Evolutionary conservation across 345 rosid genomes (phyloP), one percentile per base, ranked within the genome.

Genomic region (Acer saccharum): DNA sequence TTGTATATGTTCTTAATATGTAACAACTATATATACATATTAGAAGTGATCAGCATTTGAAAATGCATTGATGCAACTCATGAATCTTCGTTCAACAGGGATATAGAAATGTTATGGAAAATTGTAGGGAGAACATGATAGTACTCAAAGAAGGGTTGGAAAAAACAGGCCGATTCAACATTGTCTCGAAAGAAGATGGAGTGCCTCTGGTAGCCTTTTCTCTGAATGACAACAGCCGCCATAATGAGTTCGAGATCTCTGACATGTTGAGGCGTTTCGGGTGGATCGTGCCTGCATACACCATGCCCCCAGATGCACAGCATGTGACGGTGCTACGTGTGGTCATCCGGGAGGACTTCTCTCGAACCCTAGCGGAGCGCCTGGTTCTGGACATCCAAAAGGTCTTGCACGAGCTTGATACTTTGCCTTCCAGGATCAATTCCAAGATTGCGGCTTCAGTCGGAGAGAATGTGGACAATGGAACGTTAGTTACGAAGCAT

Each of bases 141-240:
- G 88, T 88, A 32, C 83, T 93, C 18, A 93, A 82, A 69, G 50
- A 91, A 84, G 95, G 97, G 21, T 79, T 93, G 65, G 90, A 88
- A 82, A 82, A 83, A 54, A 83, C 90, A 12, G 93, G 85, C 11
- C 81, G 86, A 9, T 93, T 93, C 86, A 81, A 90, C 84, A 86
- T 93, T 55, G 79, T 91, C 23, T 93, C 97, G 4, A 91, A 93
- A 72, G 90, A 91, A 77, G 64, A 81, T 4, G 97, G 97, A 0
- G 97, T 93, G 3, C 95, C 97, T 13, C 87, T 93, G 20, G 94
- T 93, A 44, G 97, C 97, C 79, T 93, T 93, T 82, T 91, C 95
- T 4, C 82, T 93, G 69, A 90, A 90, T 71, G 92, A 93, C 86
- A 85, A 69, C 71, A 84, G 83, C 82, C 10, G 65, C 41, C 93